Percentiles rank a stretch among this genome's conserved stretches.
These are phyloP conservation scores for Puccinia sorghi DNA, from an alignment of 1,284 basidiomycete species.

Conservation along the genomic window DNA sequence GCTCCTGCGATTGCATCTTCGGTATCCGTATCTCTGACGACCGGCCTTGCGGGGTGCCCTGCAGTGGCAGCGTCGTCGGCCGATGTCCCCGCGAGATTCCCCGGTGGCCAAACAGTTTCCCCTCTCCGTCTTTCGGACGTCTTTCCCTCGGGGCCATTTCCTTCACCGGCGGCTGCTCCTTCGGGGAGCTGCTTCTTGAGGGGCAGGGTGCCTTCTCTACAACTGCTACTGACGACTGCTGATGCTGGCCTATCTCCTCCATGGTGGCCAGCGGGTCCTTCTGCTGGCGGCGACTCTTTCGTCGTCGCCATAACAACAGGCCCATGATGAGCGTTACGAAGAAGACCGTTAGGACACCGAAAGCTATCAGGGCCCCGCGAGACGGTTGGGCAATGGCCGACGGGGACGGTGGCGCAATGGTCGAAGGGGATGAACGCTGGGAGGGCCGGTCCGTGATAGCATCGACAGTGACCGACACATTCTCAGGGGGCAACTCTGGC, in stretches of 20 bases:
- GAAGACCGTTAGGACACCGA: neutral
- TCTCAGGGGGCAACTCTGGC: neutral
- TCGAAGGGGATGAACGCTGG: neutral
- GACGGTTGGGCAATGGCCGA: neutral
- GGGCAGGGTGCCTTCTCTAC: neutral
- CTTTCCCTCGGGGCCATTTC: neutral
- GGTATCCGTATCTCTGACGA: neutral
- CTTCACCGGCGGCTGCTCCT: neutral
- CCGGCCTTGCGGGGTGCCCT: neutral
- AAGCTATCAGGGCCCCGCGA: conserved; percentile 11
- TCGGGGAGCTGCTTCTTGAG: neutral
- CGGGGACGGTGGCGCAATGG: neutral
- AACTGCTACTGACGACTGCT: neutral
- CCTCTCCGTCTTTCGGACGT: neutral
- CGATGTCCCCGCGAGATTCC: conserved; percentile 3
- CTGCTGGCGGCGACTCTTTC: neutral
- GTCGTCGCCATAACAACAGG: conserved; percentile 8
- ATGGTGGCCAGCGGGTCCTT: neutral
- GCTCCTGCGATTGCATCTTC: neutral
- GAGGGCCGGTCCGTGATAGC: neutral
- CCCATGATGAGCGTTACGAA: neutral
- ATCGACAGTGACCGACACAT: conserved; percentile 12
- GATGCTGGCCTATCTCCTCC: neutral
- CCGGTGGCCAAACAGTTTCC: neutral
- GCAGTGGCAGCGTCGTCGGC: neutral